These are phyloP conservation scores for Mycena floridula DNA, from an alignment of 768 basidiomycete species.

Conservation along the genomic window DNA sequence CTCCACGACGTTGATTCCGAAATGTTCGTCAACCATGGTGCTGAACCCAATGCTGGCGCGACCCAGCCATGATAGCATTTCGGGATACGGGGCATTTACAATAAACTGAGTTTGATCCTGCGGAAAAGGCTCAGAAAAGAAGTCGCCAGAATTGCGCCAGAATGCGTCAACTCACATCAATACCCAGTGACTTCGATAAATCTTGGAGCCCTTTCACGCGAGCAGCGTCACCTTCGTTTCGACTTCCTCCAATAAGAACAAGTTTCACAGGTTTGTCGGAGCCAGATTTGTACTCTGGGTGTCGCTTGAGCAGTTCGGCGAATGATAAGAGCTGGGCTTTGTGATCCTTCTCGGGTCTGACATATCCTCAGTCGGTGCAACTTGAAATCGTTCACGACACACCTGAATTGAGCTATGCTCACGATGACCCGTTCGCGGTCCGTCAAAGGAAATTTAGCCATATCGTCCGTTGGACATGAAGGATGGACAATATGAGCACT, in stretches of 20 bases:
- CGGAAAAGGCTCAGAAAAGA: conserved; percentile 2
- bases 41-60: conserved; percentile 80
- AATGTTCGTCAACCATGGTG: conserved; percentile 98
- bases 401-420: conserved; percentile 94
- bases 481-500: conserved; percentile 70
- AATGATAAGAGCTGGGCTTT: conserved; percentile 72
- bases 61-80: conserved; percentile 66
- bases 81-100: conserved; percentile 75
- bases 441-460: conserved; percentile 50
- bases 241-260: conserved; percentile 77
- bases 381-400: not conserved
- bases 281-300: conserved; percentile 55
- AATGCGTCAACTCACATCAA: conserved; percentile 45
- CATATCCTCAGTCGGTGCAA: not conserved
- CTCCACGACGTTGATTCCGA: conserved; percentile 96
- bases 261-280: conserved; percentile 43
- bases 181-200: conserved; percentile 54
- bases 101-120: conserved; percentile 17
- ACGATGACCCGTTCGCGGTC: conserved; percentile 61
- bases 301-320: conserved; percentile 41
- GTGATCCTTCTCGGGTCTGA: conserved; percentile 93
- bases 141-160: not conserved
- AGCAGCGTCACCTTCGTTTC: conserved; percentile 69
- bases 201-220: conserved; percentile 57
- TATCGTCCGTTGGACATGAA: conserved; percentile 80